Evolutionary conservation across 2,329 filamentous ascomycete genomes (phyloP), one percentile per base, ranked within the genome.

Genomic region (Aureobasidium vineae): DNA sequence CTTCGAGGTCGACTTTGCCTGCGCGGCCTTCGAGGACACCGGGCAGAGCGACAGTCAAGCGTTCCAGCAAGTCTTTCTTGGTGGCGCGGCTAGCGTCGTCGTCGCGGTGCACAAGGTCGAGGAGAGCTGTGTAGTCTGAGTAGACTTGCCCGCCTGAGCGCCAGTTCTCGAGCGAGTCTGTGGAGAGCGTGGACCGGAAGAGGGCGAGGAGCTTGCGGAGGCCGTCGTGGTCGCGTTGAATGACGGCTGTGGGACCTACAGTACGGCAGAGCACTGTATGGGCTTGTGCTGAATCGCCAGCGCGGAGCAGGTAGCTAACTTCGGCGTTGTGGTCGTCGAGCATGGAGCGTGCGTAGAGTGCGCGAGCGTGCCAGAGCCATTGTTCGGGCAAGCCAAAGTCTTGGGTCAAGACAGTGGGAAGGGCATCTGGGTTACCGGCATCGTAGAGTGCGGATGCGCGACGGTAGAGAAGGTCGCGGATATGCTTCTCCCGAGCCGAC

Each of bases 301-400:
- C 94, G 57, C 87, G 86, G 67, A 98, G 84, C 15, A 99, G 86
- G 72, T 88, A 95, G 65, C 89, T 84, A 11, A 94, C 90, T 76
- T 97, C 91, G 5, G 82, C 81, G 53, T 83, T 84, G 13, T 89
- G 83, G 74, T 93, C 87, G 69, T 87, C 86, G 72, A 85, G 86
- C 54, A 88, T 86, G 67, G 88, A 88, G 68, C 90, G 89, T 78
- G 92, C 92, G 77, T 90, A 89, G 16, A 94, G 82, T 15, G 93
- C 93, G 74, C 93, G 91, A 21, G 95, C 91, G 68, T 91, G 86
- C 87, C 91, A 96, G 60, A 98, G 83, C 92, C 94, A 96, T 3
- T 84, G 77, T 1, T 83, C 78, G 0, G 94, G 92, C 88, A 91
- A 63, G 78, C 83, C 19, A 79, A 74, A 69, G 84, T 82, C 65